A percentile compares a stretch with the other conserved stretches of the same genome.
phyloP scores from a whole-genome alignment of 2,329 filamentous ascomycete genomes.

The Fusarium caatingaense region DNA sequence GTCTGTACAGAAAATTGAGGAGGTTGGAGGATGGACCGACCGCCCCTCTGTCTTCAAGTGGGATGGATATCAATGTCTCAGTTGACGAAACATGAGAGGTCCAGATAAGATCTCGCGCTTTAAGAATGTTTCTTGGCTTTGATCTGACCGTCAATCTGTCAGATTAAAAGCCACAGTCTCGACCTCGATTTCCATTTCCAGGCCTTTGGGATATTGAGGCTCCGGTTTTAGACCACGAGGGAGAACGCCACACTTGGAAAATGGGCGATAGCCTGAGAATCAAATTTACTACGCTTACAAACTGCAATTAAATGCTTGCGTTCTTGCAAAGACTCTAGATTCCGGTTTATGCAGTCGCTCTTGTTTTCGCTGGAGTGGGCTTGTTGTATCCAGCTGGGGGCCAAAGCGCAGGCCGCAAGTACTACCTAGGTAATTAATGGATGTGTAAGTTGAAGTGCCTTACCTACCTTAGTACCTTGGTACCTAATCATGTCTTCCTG shows the following conservation, averaged over 20 bases:
- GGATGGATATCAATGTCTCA: constrained; percentile 28
- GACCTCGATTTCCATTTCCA: neutral
- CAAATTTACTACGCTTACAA: neutral
- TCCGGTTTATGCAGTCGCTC: constrained; percentile 12
- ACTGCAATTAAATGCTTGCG: neutral
- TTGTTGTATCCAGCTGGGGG: constrained; percentile 5
- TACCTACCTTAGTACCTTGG: neutral
- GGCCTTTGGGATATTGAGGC: neutral
- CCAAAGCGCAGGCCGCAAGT: constrained; percentile 8
- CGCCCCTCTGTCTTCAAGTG: constrained; percentile 9
- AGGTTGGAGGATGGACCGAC: constrained; percentile 25
- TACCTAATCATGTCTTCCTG: constrained; percentile 5
- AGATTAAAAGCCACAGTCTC: neutral
- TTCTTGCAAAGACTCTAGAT: constrained; percentile 9
- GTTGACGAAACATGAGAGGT: constrained; percentile 23
- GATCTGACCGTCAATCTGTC: constrained; percentile 6
- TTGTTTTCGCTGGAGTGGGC: constrained; percentile 8
- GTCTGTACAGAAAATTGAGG: constrained; percentile 34
- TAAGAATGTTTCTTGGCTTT: constrained; percentile 12
- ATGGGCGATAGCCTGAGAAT: neutral
- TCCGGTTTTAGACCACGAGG: constrained; percentile 6
- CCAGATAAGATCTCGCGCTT: neutral
- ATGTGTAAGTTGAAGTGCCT: constrained; percentile 6
- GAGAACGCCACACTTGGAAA: constrained; percentile 2
- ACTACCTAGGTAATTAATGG: neutral